Evolutionary conservation across 345 rosid species (phyloP), one percentile per base, ranked within the genome.

Genomic region (Laguncularia racemosa): DNA sequence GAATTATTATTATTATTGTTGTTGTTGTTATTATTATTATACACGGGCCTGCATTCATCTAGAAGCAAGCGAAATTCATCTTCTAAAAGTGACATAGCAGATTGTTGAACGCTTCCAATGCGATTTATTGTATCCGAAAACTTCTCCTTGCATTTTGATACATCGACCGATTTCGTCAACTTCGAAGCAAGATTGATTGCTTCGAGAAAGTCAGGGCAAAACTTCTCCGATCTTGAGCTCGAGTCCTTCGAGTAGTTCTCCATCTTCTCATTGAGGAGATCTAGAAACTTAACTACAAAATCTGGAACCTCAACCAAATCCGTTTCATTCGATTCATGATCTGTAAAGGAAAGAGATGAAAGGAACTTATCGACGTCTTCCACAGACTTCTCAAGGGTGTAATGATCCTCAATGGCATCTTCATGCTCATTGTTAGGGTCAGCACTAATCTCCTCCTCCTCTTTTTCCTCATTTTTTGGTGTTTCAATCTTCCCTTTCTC

Each of bases 81-180:
- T 65, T 89, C 95, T 68, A 88, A 67, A 68, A 65, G 73, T n/a
- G 79, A 65, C 98, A 88, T 81, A 9, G 81, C 93, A n/a, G 76
- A 83, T 11, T 86, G 93, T 8, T 89, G 86, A 46, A 81, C 71
- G 0, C 67, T 62, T 13, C 82, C 89, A 2, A 83, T 70, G 21
- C 82, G 85, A 50, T 86, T 86, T 49, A 74, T 61, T 50, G 86
- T 44, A 14, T 57, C 46, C 6, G 67, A 74, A 7, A 60, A 69
- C 5, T 55, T 70, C 13, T 74, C 68, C 63, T 75, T 81, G 1
- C 82, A 73, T 61, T 71, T 78, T 23, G 73, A 61, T 12, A 53
- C 47, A 6, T 60, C 57, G 13, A 89, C 47, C 7, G 62, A 55
- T 12, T 46, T 47, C n/a, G 70, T 58, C n/a, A 92, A 75, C 73